These are phyloP conservation scores for Gremmenia infestans DNA, from an alignment of 2,329 filamentous ascomycete species.

Conservation along the genomic window DNA sequence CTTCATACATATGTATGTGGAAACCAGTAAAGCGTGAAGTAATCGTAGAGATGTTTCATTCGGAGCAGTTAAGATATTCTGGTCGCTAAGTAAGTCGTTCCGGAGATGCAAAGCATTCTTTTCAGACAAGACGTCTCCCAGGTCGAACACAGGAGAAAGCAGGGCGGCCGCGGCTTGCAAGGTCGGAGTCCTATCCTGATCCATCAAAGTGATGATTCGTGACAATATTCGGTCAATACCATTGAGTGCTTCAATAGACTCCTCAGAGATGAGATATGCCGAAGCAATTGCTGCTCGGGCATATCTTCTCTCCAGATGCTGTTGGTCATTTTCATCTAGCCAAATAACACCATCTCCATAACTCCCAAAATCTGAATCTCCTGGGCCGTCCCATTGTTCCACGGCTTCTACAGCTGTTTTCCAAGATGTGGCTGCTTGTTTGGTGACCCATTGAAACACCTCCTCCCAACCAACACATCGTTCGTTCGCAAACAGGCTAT, in stretches of 20 bases:
- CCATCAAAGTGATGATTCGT: constrained; percentile 55
- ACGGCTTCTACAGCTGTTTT: constrained; percentile 56
- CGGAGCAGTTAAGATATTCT: constrained; percentile 63
- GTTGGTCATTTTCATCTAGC: constrained; percentile 55
- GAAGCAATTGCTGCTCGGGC: constrained; percentile 62
- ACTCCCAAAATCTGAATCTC: constrained; percentile 63
- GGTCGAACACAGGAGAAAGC: constrained; percentile 39
- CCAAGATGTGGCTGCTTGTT: constrained; percentile 56
- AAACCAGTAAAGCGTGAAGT: constrained; percentile 58
- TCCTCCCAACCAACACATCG: constrained; percentile 62
- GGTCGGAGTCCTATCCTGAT: constrained; percentile 51
- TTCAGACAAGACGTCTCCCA: constrained; percentile 34
- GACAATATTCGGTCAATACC: constrained; percentile 56
- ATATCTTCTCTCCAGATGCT: constrained; percentile 58
- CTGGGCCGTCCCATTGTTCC: constrained; percentile 68
- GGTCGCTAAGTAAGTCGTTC: constrained; percentile 49
- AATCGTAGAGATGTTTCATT: constrained; percentile 50
- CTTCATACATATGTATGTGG: constrained; percentile 51
- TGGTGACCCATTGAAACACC: constrained; percentile 61
- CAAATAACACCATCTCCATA: constrained; percentile 47
- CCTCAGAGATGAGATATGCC: constrained; percentile 61
- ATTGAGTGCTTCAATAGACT: constrained; percentile 51
- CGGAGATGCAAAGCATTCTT: constrained; percentile 43
- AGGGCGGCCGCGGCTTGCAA: constrained; percentile 44
- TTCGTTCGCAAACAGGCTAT: constrained; percentile 23